These are phyloP conservation scores for Exophiala bonariae DNA, from an alignment of 2,329 filamentous ascomycete species.

Conservation along the genomic window DNA sequence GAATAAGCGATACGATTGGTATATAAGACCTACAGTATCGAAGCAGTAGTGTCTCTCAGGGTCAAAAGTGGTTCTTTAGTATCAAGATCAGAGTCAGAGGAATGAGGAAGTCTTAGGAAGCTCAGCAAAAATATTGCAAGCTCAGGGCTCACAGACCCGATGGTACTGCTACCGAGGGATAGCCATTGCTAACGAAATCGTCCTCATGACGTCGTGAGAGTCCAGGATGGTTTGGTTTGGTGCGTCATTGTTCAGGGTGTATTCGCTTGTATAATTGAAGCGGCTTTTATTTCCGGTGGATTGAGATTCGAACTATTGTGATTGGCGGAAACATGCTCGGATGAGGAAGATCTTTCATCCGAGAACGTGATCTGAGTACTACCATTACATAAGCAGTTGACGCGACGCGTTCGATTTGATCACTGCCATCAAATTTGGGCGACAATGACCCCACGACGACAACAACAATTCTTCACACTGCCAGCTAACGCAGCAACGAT, in stretches of 20 bases:
- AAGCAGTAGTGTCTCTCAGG: too few species aligned
- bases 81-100: too few species aligned
- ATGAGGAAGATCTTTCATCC: too few species aligned
- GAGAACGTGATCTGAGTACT: too few species aligned
- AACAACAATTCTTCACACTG: background rate
- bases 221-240: conserved; percentile 1
- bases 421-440: background rate
- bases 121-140: background rate
- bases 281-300: too few species aligned
- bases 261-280: too few species aligned
- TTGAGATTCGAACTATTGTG: background rate
- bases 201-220: conserved; percentile 10
- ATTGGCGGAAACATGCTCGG: background rate
- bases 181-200: background rate
- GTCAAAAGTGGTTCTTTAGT: too few species aligned
- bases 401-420: background rate
- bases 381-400: too few species aligned
- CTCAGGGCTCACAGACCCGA: too few species aligned
- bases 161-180: background rate
- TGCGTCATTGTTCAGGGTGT: conserved; percentile 5
- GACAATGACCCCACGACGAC: background rate
- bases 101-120: background rate
- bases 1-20: too few species aligned
- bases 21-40: too few species aligned
- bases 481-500: conserved; percentile 4